Base-by-base conservation (phyloP, 257 asterid species). In the Lycium ferocissimum region DNA sequence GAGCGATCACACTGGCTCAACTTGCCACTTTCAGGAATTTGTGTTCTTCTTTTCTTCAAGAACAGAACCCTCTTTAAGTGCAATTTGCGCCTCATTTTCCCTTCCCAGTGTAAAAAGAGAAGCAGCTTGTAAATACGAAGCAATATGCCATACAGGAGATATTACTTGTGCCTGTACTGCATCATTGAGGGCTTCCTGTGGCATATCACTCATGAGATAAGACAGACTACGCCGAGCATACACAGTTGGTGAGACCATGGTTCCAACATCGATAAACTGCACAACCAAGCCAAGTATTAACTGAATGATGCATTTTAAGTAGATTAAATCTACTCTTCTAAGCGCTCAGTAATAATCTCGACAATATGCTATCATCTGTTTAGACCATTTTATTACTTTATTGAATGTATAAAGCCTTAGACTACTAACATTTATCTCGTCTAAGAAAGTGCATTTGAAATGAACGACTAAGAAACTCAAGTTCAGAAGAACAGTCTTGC, bases 101-200 rank as follows among this genome's bases (percentile, higher is more conserved):
- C 94, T 93, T 63, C 93, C 93, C 73, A 96, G 89, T 22, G 92
- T 88, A 80, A 91, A 95, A 49, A 95, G 98, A 7, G 98, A 89
- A 80, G 92, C 96, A 76, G 98, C 97, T 91, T 93, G 98, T 57
- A 96, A 95, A 85, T 95, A 90, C 38, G 89, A 89, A 0, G 97
- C 98, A 45, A 95, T 92, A 56, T 94, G 97, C 99, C 98, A 96
- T 12, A 93, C 92, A 4, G 97, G 95, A 20, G 97, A 92, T 79
- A 96, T 89, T 57, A 88, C 94, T 85, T 91, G 92, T 54, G 98
- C 98, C 87, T 96, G 98, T 87, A 94, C 93, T 5, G 97, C 98
- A 87, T 96, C 99, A 67, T 92, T 93, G 2, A 96, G 89, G 62
- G 98, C 97, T 87, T 96, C 94, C 82, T 88, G 91, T 1, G 96